phyloP scores from a whole-genome alignment of 225 moss, liverwort and hornwort species.

The Rhytidiadelphus loreus region DNA sequence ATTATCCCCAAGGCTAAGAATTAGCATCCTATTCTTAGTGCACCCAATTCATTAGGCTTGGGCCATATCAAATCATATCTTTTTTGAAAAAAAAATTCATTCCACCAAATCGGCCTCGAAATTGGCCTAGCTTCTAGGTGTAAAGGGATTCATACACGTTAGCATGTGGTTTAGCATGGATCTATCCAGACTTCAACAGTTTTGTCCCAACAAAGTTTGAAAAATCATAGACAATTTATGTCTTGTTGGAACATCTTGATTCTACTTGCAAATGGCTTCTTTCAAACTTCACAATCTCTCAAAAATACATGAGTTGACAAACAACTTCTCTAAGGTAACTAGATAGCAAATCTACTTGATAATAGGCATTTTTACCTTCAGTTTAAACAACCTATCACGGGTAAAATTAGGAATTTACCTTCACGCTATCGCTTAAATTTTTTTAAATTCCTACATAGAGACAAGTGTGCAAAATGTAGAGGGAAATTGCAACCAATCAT shows the following conservation, averaged over 20 bases:
- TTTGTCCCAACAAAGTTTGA: not conserved
- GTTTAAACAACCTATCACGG: not conserved
- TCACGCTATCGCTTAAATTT: too few species aligned
- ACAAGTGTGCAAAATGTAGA: too few species aligned
- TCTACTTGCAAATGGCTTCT: not conserved
- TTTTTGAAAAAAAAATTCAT: too few species aligned
- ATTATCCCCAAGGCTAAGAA: too few species aligned
- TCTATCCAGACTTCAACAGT: not conserved
- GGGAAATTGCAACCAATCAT: too few species aligned
- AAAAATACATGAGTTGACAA: not conserved
- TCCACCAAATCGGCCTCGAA: too few species aligned
- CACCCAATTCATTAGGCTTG: rapidly evolving
- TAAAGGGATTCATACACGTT: not conserved
- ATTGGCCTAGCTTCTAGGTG: too few species aligned
- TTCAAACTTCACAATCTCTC: too few species aligned
- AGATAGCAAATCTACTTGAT: not conserved
- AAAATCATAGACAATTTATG: not conserved
- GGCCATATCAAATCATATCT: too few species aligned
- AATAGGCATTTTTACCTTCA: not conserved
- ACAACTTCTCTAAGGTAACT: not conserved
- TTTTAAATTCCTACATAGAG: too few species aligned
- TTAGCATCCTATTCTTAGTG: too few species aligned
- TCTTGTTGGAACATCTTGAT: rapidly evolving
- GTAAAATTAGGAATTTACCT: not conserved
- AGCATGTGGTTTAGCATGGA: not conserved